phyloP scores from a whole-genome alignment of 2,329 filamentous ascomycete genomes.

The Emergomyces pasteurianus region DNA sequence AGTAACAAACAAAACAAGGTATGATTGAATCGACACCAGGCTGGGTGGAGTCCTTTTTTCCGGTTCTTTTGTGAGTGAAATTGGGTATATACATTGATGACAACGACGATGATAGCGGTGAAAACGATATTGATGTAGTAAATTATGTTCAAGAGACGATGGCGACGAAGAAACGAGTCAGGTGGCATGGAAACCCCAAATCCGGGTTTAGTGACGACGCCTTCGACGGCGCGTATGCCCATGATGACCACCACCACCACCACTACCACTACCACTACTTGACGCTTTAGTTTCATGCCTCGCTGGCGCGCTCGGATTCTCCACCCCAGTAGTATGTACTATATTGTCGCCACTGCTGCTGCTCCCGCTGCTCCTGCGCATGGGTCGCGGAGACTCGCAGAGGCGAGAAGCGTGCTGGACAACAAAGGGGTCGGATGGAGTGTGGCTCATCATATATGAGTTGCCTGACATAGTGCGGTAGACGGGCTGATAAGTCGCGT shows the following conservation, averaged over 20 bases:
- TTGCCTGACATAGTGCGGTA: constrained; percentile 14
- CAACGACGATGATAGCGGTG: background rate
- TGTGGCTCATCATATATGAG: constrained; percentile 8
- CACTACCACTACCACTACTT: background rate
- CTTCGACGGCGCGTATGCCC: background rate
- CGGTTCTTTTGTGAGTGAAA: background rate
- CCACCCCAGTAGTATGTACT: background rate
- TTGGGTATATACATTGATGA: background rate
- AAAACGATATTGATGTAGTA: background rate
- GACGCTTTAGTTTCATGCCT: constrained; percentile 12
- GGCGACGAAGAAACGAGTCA: background rate
- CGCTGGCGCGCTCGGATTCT: constrained; percentile 9
- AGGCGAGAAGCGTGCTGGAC: background rate
- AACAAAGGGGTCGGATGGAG: constrained; percentile 9
- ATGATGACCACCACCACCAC: background rate
- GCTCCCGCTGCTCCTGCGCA: constrained; percentile 4
- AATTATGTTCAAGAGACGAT: background rate
- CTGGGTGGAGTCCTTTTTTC: background rate
- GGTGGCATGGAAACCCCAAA: background rate
- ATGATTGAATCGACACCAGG: background rate
- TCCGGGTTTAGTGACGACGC: background rate
- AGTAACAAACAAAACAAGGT: background rate
- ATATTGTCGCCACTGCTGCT: constrained; percentile 7
- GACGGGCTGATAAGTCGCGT: constrained; percentile 15
- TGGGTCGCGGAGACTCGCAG: constrained; percentile 4